Base-by-base conservation (phyloP, 768 basidiomycete genomes). In the Mycena latifolia region DNA sequence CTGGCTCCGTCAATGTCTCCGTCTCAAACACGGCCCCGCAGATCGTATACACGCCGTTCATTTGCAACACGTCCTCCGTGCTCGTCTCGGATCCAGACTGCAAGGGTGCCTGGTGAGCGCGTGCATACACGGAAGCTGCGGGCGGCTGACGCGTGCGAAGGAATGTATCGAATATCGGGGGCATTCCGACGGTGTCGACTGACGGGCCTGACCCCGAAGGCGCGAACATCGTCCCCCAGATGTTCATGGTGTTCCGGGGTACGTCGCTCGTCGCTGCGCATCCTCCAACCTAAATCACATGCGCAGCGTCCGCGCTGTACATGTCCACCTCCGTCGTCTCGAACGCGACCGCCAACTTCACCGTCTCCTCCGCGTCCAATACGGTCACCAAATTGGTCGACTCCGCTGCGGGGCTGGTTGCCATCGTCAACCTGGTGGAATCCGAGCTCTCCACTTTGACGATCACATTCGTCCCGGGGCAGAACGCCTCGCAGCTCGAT, bases 231-330 rank as follows among this genome's bases (percentile, higher is more conserved):
- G 74, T 87, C 62, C 88, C 87, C 2, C 88, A 89, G 63, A 78
- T 89, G 77, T 89, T 88, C 70, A 72, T 89, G 59, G 78, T 77
- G 33, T 87, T 88, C 75, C 80, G 79, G 78, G 88, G 88, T 87
- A 68, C 58, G 76, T 25, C 24, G 3, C 41, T 25, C n/a, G 6
- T 24, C 45, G 35, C 17, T 54, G n/a, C 10, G 47, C 39, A 41
- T 52, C 2, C 24, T n/a, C 27, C 6, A n/a, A 39, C 27, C 46
- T 67, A 24, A 45, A 15, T 46, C 6, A 28, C 17, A 33, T 31
- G 31, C 29, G 0, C 51, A 86, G 86, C 83, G n/a, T 83, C 81
- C 11, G 74, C 77, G 5, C 71, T 87, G 8, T 83, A 77, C 66
- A 75, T 88, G 39, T 76, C 73, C 14, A 83, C 85, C 15, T 82